A percentile compares a stretch with the other conserved stretches of the same genome.
Conservation (phyloP, 2,329 filamentous ascomycete species). For the Beauveria bassiana region DNA sequence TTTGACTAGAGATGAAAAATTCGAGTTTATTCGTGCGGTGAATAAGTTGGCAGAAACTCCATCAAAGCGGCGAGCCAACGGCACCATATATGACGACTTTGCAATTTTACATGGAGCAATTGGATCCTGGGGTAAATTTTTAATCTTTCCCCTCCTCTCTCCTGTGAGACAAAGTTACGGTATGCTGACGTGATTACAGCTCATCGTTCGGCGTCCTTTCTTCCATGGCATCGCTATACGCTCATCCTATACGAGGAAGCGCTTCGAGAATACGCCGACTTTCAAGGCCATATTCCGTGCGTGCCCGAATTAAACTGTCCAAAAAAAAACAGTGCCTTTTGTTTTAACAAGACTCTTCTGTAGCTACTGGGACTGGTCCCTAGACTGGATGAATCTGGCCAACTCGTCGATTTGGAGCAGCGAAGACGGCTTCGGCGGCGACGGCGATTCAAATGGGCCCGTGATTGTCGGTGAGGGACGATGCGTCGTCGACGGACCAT, state of each 20-base stretch:
- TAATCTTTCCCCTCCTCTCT: too few relatives aligned
- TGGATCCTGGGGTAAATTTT: conserved; percentile 6
- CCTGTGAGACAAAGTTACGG: not conserved
- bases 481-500: conserved; percentile 13
- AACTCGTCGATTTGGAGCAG: conserved; percentile 14
- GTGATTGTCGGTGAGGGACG: conserved; percentile 11
- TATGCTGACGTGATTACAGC: not conserved
- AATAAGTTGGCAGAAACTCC: not conserved
- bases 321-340: not conserved
- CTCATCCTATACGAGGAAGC: not conserved
- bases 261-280: not conserved
- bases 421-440: conserved; percentile 14
- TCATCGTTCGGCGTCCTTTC: conserved; percentile 10
- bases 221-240: conserved; percentile 8
- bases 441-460: conserved; percentile 10
- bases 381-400: conserved; percentile 15
- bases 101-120: conserved; percentile 8
- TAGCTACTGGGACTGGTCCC: conserved; percentile 13
- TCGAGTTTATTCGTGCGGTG: conserved; percentile 1
- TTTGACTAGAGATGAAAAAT: not conserved
- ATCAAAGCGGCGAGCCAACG: not conserved
- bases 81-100: conserved; percentile 8
- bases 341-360: not conserved
- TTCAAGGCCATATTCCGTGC: not conserved
- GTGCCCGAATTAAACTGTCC: not conserved